Evolutionary conservation across 495 filamentous ascomycete species (phyloP).

Genomic region (Halenospora varia): DNA sequence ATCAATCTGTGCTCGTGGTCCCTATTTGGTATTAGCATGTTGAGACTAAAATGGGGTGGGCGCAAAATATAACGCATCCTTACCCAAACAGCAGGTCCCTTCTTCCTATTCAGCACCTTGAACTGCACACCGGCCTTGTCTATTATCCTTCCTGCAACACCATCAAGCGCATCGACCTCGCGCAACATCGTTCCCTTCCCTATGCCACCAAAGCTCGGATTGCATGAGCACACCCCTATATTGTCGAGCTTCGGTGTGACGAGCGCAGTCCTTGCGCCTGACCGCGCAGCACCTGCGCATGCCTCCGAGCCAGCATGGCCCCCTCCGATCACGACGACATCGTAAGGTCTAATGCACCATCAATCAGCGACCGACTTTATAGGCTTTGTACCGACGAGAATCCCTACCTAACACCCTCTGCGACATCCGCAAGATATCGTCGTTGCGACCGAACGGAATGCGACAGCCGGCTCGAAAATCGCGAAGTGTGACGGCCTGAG

Average conservation of each 20-base stretch:
- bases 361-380: background rate
- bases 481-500: background rate
- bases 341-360: constrained; percentile 31
- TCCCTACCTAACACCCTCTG: constrained; percentile 8
- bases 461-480: constrained; percentile 2
- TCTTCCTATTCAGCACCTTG: constrained; percentile 77
- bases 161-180: constrained; percentile 94
- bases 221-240: constrained; percentile 94
- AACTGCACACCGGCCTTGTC: constrained; percentile 96
- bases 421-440: constrained; percentile 20
- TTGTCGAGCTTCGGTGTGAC: constrained; percentile 84
- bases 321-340: constrained; percentile 93
- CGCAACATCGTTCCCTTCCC: constrained; percentile 97
- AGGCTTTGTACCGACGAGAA: background rate
- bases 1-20: constrained; percentile 94
- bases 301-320: constrained; percentile 96
- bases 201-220: constrained; percentile 95
- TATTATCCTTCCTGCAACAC: constrained; percentile 81
- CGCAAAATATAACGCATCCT: background rate
- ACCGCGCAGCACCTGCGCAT: constrained; percentile 85
- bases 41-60: background rate
- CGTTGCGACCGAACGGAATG: constrained; percentile 1
- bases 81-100: constrained; percentile 91
- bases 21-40: constrained; percentile 30
- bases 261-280: constrained; percentile 84